phyloP scores from a whole-genome alignment of 345 rosid genomes.

The Sisymbrium irio region DNA sequence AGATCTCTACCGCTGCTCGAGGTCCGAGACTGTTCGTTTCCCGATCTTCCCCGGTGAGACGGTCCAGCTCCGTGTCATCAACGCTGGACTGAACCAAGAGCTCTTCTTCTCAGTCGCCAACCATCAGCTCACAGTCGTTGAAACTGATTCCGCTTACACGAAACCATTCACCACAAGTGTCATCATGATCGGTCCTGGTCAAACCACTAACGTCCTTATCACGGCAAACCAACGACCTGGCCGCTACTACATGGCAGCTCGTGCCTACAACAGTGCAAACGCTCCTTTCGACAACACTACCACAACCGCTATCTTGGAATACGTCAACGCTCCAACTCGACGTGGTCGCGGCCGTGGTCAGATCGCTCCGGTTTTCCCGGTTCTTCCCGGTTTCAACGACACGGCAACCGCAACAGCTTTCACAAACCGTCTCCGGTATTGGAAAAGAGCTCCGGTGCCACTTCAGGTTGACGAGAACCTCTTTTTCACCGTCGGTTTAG shows the following conservation, averaged over 20 bases:
- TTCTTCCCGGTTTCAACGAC: constrained; percentile 80
- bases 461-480: constrained; percentile 56
- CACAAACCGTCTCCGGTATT: constrained; percentile 51
- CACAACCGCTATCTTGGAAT: constrained; percentile 76
- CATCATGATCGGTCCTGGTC: constrained; percentile 67
- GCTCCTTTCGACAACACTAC: constrained; percentile 79
- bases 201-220: constrained; percentile 62
- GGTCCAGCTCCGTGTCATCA: constrained; percentile 64
- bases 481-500: constrained; percentile 72
- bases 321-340: constrained; percentile 47
- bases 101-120: constrained; percentile 64
- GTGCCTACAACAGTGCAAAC: constrained; percentile 53
- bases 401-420: constrained; percentile 75
- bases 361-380: constrained; percentile 56
- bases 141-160: constrained; percentile 52
- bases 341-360: constrained; percentile 36
- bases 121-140: constrained; percentile 63
- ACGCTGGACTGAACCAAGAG: constrained; percentile 67
- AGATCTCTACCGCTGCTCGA: constrained; percentile 80
- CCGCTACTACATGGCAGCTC: constrained; percentile 80
- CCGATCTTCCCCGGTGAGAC: constrained; percentile 54
- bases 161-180: constrained; percentile 64
- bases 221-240: constrained; percentile 48
- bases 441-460: constrained; percentile 51
- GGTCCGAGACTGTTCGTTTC: constrained; percentile 28